A percentile compares a stretch with the other conserved stretches of the same genome.
Conservation (phyloP, 2,329 filamentous ascomycete genomes). For the Ceratocystis cubensis region DNA sequence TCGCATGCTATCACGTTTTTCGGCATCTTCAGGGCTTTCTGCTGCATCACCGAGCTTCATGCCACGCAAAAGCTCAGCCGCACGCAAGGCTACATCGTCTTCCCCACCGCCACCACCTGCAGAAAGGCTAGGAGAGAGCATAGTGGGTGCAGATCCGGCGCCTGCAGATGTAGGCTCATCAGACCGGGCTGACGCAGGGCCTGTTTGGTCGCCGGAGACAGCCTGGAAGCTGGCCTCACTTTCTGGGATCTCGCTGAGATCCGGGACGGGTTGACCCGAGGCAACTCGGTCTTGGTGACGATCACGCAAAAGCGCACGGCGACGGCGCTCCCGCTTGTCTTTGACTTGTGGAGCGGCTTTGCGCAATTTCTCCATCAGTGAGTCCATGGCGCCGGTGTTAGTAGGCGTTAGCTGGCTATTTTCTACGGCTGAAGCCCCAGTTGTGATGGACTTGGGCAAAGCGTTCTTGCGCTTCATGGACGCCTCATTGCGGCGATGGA, state of each 20-base stretch:
- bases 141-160: slow-evolving; percentile 24
- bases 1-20: slow-evolving; percentile 49
- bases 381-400: slow-evolving; percentile 88
- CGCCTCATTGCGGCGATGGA: slow-evolving; percentile 70
- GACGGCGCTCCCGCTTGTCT: slow-evolving; percentile 77
- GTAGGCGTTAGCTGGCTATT: slow-evolving; percentile 49
- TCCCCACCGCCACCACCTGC: slow-evolving; percentile 35
- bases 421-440: slow-evolving; percentile 27
- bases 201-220: not conserved
- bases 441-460: slow-evolving; percentile 46
- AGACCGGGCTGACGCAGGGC: slow-evolving; percentile 27
- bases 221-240: slow-evolving; percentile 28
- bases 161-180: slow-evolving; percentile 25
- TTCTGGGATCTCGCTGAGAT: slow-evolving; percentile 46
- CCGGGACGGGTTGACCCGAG: slow-evolving; percentile 77
- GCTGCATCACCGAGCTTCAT: slow-evolving; percentile 56
- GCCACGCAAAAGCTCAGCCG: slow-evolving; percentile 70
- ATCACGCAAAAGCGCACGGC: slow-evolving; percentile 80
- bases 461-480: slow-evolving; percentile 83
- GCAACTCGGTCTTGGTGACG: slow-evolving; percentile 80
- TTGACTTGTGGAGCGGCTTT: slow-evolving; percentile 81
- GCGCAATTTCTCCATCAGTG: slow-evolving; percentile 82
- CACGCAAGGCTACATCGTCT: slow-evolving; percentile 73
- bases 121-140: slow-evolving; percentile 35
- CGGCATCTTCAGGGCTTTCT: slow-evolving; percentile 36